A percentile compares a stretch with the other conserved stretches of the same genome.
These are phyloP conservation scores for Scleromitrula shiraiana DNA, from an alignment of 2,329 filamentous ascomycete species.

Conservation along the genomic window DNA sequence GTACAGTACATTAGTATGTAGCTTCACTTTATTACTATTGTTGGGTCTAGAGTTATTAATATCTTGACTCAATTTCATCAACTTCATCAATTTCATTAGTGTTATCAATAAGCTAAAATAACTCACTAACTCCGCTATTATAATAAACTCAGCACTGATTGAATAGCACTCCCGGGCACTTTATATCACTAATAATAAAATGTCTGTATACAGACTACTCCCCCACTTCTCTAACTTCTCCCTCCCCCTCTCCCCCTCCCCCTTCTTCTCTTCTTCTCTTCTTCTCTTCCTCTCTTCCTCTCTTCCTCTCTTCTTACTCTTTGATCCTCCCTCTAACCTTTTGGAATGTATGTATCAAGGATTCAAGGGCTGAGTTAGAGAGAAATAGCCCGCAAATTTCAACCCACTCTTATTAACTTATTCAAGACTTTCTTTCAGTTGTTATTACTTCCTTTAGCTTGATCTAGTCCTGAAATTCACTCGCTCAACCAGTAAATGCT, in stretches of 20 bases:
- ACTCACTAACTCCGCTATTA: background rate
- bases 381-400: background rate
- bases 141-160: background rate
- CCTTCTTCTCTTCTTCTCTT: background rate
- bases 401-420: background rate
- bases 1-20: too few species aligned
- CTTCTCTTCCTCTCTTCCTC: too few species aligned
- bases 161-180: background rate
- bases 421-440: background rate
- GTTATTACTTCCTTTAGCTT: slow-evolving; percentile 2
- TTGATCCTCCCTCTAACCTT: too few species aligned
- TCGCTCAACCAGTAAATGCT: slow-evolving; percentile 1
- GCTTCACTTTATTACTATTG: too few species aligned
- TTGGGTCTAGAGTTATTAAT: background rate
- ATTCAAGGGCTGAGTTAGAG: background rate
- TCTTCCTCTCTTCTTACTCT: too few species aligned
- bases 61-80: background rate
- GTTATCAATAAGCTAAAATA: background rate
- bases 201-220: background rate
- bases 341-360: background rate
- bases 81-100: background rate
- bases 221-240: slow-evolving; percentile 2
- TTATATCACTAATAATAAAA: too few species aligned
- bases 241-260: too few species aligned
- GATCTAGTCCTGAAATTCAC: slow-evolving; percentile 2